Percentiles rank a stretch among this genome's conserved stretches.
phyloP scores from a whole-genome alignment of 2,329 filamentous ascomycete species.

The Sclerotinia borealis region DNA sequence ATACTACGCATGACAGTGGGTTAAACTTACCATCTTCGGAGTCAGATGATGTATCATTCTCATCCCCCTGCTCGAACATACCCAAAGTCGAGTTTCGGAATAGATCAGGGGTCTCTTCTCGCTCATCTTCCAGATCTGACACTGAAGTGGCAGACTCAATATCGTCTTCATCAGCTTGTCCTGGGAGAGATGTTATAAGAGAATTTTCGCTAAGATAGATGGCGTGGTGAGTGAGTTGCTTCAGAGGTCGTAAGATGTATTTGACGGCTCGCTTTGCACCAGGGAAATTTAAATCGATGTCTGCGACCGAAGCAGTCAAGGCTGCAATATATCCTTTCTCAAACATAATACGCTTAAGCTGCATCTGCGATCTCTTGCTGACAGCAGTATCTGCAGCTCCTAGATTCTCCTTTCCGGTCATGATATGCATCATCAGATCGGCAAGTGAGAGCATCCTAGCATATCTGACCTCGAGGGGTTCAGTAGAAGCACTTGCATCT shows the following conservation, averaged over 20 bases:
- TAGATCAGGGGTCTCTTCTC: constrained; percentile 92
- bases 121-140: constrained; percentile 78
- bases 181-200: constrained; percentile 60
- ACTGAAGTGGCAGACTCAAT: constrained; percentile 82
- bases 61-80: constrained; percentile 80
- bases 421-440: constrained; percentile 89
- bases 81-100: constrained; percentile 95
- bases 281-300: constrained; percentile 92
- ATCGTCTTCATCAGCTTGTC: constrained; percentile 76
- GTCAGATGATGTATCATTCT: constrained; percentile 72
- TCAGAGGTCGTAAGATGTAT: constrained; percentile 86
- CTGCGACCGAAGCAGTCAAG: constrained; percentile 84
- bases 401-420: constrained; percentile 70
- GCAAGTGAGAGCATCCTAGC: constrained; percentile 79
- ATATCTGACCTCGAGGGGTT: constrained; percentile 80
- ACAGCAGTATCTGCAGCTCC: constrained; percentile 37
- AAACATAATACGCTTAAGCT: constrained; percentile 92
- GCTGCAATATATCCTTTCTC: constrained; percentile 93
- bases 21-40: constrained; percentile 49
- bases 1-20: neutral
- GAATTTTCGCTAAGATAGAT: constrained; percentile 68
- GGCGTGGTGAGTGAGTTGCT: constrained; percentile 79
- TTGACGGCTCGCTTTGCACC: constrained; percentile 92
- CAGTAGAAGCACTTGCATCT: constrained; percentile 71
- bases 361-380: constrained; percentile 59